Base-by-base conservation (phyloP, 2,329 filamentous ascomycete species). In the Epichloe hybrida region DNA sequence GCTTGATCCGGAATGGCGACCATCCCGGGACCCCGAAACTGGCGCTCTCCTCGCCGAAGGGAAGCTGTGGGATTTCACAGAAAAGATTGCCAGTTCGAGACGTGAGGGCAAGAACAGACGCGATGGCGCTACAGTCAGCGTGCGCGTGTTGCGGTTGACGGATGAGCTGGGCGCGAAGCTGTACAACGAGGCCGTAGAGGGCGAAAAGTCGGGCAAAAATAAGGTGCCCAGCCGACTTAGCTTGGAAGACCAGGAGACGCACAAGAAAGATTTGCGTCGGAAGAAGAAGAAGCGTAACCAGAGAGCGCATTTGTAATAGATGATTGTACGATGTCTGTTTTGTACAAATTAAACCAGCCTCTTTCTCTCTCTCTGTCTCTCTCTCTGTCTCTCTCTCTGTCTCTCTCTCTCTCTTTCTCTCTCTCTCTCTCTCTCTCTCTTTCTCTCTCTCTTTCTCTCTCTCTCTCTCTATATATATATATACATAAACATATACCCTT, bases 21-120 rank as follows among this genome's bases (percentile, higher is more conserved):
- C 88, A 0, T 67, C 73, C 7, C 77, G 90, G 31, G 81, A 90
- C 59, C 65, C 69, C 0, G 55, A 65, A 9, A 85, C 77, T 0
- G 82, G 80, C 13, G 70, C 66, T 3, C 73, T 96, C 0, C 62
- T 81, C 3, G 77, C 87, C 0, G 74, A 83, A 15, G 93, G 91
- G 0, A 80, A 81, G 53, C 71, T 98, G 6, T 98, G 93, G 93
- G 81, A 88, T 51, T 95, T 97, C 61, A 91, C 86, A 4, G 89
- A 95, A 65, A 79, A 83, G 62, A 95, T 98, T 55, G 88, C 88
- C 7, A 76, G 80, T 47, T 86, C 81, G 43, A 75, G 93, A 35
- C 76, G 91, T 42, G 93, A 97, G 70, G 93, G 93, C 8, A 98
- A 97, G 79, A 96, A 97, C 64, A 74, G 93, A 21, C 77, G 91